Base-by-base conservation (phyloP, 306 rosid genomes). In the Quillaja saponaria region DNA sequence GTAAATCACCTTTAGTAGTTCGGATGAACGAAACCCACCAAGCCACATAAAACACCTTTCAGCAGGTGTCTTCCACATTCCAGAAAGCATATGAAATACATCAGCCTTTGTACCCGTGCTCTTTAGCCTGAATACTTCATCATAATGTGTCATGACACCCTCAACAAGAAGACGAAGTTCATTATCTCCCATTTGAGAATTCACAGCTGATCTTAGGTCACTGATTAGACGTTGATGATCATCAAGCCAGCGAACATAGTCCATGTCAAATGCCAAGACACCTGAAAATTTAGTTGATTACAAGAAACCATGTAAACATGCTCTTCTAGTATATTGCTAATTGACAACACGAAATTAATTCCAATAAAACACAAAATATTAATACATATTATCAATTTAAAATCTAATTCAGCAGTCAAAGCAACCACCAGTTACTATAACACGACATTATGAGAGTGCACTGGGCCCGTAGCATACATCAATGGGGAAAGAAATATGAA, bases 41-140 rank as follows among this genome's bases (percentile, higher is more conserved):
- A 87, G 66, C 97, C 97, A 90, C 90, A 87, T 81, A 79, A 90
- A 87, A 62, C 88, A 90, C 69, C 97, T 83, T 73, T 90, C 96
- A 0, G 88, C 88, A 10, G 97, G 97, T 0, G 90, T 85, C 73
- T 69, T 83, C 97, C 97, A 90, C 84, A 85, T 76, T 46, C 97
- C 97, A 10, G 90, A 90, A 33, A 90, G 87, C 69, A 90, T 83
- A 81, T 90, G 97, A 63, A 90, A 87, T 19, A 90, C 95, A 63
- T 90, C 90, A 19, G 88, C 85, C 68, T 83, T 90, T n/a, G 94
- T 76, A 7, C 88, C 96, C 16, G 78, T 33, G 44, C 87, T 83
- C 71, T 90, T 90, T 39, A 90, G 60, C 87, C 84, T 76, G 58
- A 79, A 87, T 13, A 87, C 47, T 46, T 85, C 88, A 42, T 90